phyloP scores from a whole-genome alignment of 345 rosid species.

The Salix brachista region DNA sequence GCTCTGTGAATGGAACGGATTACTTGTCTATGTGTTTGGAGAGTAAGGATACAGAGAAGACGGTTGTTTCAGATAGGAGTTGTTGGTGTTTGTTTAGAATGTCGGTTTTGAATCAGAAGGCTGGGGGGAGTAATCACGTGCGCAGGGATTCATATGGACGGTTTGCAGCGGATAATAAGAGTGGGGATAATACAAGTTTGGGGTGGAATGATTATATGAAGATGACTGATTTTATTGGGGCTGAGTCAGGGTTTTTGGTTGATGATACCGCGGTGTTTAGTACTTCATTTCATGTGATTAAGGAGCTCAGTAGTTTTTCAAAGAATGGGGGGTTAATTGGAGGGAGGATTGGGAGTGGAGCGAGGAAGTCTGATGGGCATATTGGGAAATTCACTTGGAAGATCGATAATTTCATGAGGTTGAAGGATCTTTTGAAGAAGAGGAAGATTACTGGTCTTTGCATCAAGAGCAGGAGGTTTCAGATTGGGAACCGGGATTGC shows the following conservation, averaged over 20 bases:
- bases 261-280: constrained; percentile 90
- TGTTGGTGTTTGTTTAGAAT: constrained; percentile 99
- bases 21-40: constrained; percentile 95
- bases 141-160: constrained; percentile 92
- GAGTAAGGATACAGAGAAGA: constrained; percentile 90
- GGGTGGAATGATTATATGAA: constrained; percentile 99
- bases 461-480: constrained; percentile 97
- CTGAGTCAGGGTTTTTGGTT: constrained; percentile 66
- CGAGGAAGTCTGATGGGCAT: constrained; percentile 84
- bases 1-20: constrained; percentile 76
- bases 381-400: constrained; percentile 85
- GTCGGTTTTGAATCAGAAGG: constrained; percentile 89
- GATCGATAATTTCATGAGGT: constrained; percentile 85
- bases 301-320: constrained; percentile 69
- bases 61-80: constrained; percentile 60
- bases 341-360: constrained; percentile 58
- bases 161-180: constrained; percentile 88
- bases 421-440: constrained; percentile 94
- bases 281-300: constrained; percentile 88
- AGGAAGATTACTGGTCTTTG: constrained; percentile 96
- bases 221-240: constrained; percentile 75
- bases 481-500: constrained; percentile 95
- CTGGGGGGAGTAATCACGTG: constrained; percentile 77
- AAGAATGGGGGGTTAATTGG: constrained; percentile 59
- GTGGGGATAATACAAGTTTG: constrained; percentile 92